These are phyloP conservation scores for Nissolia schottii DNA, from an alignment of 306 rosid genomes.

Conservation along the genomic window DNA sequence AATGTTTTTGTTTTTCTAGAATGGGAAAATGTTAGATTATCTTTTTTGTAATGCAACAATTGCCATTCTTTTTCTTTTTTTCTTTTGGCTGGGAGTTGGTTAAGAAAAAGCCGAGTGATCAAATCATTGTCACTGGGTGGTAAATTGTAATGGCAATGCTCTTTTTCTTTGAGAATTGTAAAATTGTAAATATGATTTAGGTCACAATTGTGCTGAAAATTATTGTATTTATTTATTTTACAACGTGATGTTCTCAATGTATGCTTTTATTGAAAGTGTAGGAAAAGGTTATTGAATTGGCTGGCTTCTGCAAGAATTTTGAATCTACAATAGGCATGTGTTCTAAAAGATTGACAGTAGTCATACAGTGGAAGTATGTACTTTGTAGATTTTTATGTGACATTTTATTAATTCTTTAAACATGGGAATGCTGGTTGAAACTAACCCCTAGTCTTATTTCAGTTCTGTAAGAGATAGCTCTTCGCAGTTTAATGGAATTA, in stretches of 20 bases:
- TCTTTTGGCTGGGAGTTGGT: not conserved
- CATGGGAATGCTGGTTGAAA: not conserved
- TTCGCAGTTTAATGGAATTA: not conserved
- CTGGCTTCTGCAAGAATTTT: not conserved
- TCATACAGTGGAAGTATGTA: not conserved
- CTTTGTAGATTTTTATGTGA: not conserved
- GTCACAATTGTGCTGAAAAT: not conserved
- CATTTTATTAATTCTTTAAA: not conserved
- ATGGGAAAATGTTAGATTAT: not conserved
- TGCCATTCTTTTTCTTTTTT: not conserved
- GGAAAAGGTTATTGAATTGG: not conserved
- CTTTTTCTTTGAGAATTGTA: conserved; percentile 26
- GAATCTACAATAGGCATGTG: not conserved
- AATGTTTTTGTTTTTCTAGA: not conserved
- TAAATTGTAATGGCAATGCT: conserved; percentile 6
- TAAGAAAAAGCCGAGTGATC: not conserved
- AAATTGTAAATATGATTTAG: not conserved
- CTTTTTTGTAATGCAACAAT: not conserved
- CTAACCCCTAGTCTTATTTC: not conserved
- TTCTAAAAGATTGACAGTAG: not conserved
- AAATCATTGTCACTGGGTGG: not conserved
- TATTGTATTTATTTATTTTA: not conserved
- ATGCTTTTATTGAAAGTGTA: not conserved
- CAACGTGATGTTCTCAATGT: not conserved
- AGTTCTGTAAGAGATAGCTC: not conserved